These are phyloP conservation scores for Meyerozyma carpophila DNA, from an alignment of 1,139 yeast genomes.

Conservation along the genomic window DNA sequence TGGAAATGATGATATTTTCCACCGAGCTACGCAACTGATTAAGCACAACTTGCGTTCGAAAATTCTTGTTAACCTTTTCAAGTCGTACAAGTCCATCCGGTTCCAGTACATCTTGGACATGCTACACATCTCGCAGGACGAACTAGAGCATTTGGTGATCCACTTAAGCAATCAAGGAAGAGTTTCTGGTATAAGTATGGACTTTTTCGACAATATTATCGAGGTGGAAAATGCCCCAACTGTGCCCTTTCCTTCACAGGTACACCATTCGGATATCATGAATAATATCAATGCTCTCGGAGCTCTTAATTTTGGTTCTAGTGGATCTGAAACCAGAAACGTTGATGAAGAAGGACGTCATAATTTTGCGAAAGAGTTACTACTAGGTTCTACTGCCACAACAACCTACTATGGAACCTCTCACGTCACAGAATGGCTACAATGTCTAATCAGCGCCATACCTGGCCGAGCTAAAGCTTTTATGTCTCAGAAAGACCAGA, in stretches of 20 bases:
- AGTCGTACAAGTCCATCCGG: conserved; percentile 23
- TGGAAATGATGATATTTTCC: conserved; percentile 26
- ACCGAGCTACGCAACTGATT: conserved; percentile 21
- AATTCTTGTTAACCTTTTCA: conserved; percentile 22
- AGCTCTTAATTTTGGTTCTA: neutral
- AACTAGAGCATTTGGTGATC: conserved; percentile 8
- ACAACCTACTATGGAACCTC: conserved; percentile 6
- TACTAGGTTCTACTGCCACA: neutral
- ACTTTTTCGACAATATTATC: conserved; percentile 32
- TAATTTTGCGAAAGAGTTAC: neutral
- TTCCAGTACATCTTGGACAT: conserved; percentile 21
- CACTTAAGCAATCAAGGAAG: conserved; percentile 8
- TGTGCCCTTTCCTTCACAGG: neutral
- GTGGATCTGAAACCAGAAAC: neutral
- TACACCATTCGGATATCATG: neutral
- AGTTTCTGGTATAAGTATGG: conserved; percentile 28
- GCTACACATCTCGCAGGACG: conserved; percentile 13
- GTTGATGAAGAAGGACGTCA: conserved; percentile 5
- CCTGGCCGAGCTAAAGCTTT: conserved; percentile 24
- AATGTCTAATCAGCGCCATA: conserved; percentile 22
- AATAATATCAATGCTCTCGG: neutral
- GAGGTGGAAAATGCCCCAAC: conserved; percentile 4
- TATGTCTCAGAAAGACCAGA: conserved; percentile 37
- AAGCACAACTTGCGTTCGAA: conserved; percentile 27
- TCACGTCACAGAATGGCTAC: conserved; percentile 13